Evolutionary conservation across 768 basidiomycete species (phyloP).

Genomic region (Podaxis sp.): DNA sequence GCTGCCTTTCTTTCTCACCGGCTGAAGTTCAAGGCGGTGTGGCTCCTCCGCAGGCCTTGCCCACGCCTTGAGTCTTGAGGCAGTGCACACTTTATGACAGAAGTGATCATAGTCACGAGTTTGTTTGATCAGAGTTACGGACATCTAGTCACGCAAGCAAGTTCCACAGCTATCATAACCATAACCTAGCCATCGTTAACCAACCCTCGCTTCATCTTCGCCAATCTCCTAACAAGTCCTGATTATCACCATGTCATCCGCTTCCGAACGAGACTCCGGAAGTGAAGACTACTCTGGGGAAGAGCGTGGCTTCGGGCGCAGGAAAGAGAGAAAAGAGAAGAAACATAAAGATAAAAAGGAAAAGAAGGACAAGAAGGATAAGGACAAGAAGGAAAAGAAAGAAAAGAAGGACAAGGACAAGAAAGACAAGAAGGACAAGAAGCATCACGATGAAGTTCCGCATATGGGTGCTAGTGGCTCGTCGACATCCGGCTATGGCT

Average conservation of each 20-base stretch:
- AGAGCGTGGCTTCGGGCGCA: background rate
- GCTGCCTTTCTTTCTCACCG: background rate
- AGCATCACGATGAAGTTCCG: conserved; percentile 3
- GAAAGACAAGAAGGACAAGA: conserved; percentile 17
- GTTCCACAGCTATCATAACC: background rate
- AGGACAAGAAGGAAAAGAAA: conserved; percentile 21
- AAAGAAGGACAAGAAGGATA: conserved; percentile 23
- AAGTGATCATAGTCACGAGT: background rate
- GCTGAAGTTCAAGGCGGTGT: background rate
- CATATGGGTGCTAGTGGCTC: background rate
- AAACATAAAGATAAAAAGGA: conserved; percentile 20
- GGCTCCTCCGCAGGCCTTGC: background rate
- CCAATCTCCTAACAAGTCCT: background rate
- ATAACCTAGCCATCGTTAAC: background rate
- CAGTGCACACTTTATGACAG: background rate
- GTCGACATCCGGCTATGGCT: background rate
- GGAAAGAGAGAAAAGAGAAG: conserved; percentile 12
- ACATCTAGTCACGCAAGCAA: background rate
- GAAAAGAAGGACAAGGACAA: conserved; percentile 19
- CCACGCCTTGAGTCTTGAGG: background rate
- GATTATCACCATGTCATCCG: background rate
- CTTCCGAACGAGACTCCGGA: background rate
- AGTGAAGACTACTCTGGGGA: background rate
- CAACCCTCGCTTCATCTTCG: conserved; percentile 7
- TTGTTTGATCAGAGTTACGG: background rate